Evolutionary conservation across 148 eudicot species (phyloP).

Genomic region (Polygonum aviculare): DNA sequence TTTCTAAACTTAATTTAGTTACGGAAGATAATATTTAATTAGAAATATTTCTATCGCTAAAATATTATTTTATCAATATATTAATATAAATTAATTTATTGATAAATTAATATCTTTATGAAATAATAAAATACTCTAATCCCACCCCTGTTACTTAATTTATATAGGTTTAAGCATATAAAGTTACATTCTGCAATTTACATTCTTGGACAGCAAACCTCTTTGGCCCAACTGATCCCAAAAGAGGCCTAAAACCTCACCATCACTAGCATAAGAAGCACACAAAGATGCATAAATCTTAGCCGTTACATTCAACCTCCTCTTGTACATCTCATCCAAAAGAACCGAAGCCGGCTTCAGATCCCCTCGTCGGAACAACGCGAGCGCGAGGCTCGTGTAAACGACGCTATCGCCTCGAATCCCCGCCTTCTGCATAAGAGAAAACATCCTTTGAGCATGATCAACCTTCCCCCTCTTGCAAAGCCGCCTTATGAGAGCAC

Average conservation of each 20-base stretch:
- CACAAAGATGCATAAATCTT: conserved; percentile 46
- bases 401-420: conserved; percentile 69
- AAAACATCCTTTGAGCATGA: conserved; percentile 47
- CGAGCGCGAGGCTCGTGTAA: conserved; percentile 59
- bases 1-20: no score
- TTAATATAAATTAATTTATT: no score
- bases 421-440: conserved; percentile 53
- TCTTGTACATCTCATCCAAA: conserved; percentile 74
- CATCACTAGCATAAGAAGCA: conserved; percentile 50
- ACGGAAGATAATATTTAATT: no score
- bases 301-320: conserved; percentile 57
- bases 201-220: conserved; percentile 55
- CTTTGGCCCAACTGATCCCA: conserved; percentile 57
- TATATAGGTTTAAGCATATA: no score
- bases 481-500: conserved; percentile 70
- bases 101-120: no score
- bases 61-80: no score
- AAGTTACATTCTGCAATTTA: not conserved
- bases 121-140: no score
- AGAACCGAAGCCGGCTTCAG: conserved; percentile 31
- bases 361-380: conserved; percentile 51
- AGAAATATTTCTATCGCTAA: no score
- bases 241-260: conserved; percentile 36
- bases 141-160: no score
- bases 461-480: conserved; percentile 66